Evolutionary conservation across 768 basidiomycete species (phyloP), one percentile per base, ranked within the genome.

Genomic region (Boletus vinaceobasis): DNA sequence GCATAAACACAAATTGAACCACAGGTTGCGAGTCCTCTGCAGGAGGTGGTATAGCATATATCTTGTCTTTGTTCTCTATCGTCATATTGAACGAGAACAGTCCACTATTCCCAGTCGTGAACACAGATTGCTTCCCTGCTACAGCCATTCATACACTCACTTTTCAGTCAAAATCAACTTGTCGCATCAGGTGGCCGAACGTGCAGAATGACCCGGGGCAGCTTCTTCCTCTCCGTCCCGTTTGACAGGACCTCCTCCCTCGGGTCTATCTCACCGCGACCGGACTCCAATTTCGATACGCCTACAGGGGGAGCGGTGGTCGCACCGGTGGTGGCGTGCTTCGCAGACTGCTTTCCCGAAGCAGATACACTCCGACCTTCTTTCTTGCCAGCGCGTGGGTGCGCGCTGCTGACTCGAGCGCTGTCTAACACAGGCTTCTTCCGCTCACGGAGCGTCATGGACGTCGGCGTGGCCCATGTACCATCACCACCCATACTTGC

Each of bases 161-260:
- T 14, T 15, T 32, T 23, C 11, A 9, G 23, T 31, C 27, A 44
- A 27, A 11, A 19, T 58, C 31, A 48, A 13, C 40, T 29, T 27
- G 44, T 23, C 19, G 19, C 19, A 69, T 60, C 70, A 23, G 73
- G 67, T 5, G 75, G 69, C 2, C 79, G 74, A 68, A 90, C 73
- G 71, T 81, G 80, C 49, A 85, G 64, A 48, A 81, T 78, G 6
- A 86, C 82, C 52, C 75, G 74, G 0, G 81, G 83, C 1, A 84
- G 64, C 58, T 79, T 83, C 73, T 78, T 83, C 75, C 75, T 40
- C 23, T 42, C 60, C 19, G 47, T 35, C 51, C 54, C 51, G 48
- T 50, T 15, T 42, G 65, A 38, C 15, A 1, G 45, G 5, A 33
- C 49, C n/a, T 31, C 40, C 8, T 43, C 46, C 11, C 19, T 42